Evolutionary conservation across 2,329 filamentous ascomycete species (phyloP), one percentile per base, ranked within the genome.

Genomic region (Bisporella sp.): DNA sequence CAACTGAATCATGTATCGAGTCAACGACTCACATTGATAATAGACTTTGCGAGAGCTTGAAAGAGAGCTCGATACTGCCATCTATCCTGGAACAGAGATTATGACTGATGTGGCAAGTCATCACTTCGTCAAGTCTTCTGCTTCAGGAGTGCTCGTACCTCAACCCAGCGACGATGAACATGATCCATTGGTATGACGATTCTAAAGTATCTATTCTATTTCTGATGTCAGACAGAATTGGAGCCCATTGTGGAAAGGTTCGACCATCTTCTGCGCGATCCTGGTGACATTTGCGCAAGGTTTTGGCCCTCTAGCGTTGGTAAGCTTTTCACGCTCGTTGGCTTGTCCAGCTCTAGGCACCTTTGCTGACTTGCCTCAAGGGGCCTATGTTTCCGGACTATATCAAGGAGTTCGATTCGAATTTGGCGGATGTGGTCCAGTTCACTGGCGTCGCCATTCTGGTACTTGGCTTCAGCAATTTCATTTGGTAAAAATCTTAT

Each of bases 111-210:
- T 84, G 37, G 79, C 78, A 21, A 68, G 69, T 1, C 78, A 82
- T 64, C 81, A 84, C 63, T 85, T 85, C 59, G 78, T 84, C 59
- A 84, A 83, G 59, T 69, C 71, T 28, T 62, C 64, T 21, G 62
- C 65, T 28, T 67, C 71, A 33, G 73, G 75, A 4, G 69, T 77
- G 12, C 62, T 76, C 6, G 66, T 75, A n/a, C 75, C 75, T 6
- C 68, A 70, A 45, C 74, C 75, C 1, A 72, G 70, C 28, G 66
- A 69, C 41, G 69, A 76, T 52, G 64, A 72, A 4, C 70, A 74
- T 52, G 74, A 77, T 55, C 74, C 74, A 5, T 65, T 77, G 9
- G 59, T 62, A 53, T 53, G 54, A 31, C 4, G 8, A 4, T 9
- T 9, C 21, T 21, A 21, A 21, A 21, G 21, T 21, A 21, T 21